These are phyloP conservation scores for Microsporum audouinii DNA, from an alignment of 2,329 filamentous ascomycete genomes.

Conservation along the genomic window DNA sequence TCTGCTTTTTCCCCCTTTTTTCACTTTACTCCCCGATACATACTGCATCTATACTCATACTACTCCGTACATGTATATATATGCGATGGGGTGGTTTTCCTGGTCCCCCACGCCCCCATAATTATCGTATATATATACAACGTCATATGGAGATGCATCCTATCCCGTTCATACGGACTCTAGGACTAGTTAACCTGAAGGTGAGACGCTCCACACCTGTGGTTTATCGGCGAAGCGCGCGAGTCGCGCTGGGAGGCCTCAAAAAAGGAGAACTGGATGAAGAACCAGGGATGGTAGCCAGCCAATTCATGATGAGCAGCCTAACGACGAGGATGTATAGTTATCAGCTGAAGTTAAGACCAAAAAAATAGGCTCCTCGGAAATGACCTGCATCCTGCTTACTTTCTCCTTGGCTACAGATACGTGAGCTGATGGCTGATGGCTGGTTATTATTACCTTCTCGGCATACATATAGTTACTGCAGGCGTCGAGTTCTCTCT, in stretches of 20 bases:
- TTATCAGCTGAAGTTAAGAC: background rate
- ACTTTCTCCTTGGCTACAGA: background rate
- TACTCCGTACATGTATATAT: background rate
- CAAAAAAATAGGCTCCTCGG: background rate
- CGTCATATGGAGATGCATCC: background rate
- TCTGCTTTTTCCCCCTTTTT: background rate
- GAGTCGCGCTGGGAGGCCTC: background rate
- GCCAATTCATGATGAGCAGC: background rate
- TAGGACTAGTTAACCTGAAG: background rate
- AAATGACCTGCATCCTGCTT: background rate
- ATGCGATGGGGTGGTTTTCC: background rate
- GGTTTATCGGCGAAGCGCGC: background rate
- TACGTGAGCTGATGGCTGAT: background rate
- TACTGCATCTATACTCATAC: no score
- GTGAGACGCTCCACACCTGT: background rate
- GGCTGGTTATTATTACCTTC: background rate
- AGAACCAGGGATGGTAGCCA: background rate
- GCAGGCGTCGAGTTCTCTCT: background rate
- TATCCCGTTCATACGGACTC: background rate
- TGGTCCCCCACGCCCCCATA: background rate
- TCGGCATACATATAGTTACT: background rate
- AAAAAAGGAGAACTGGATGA: background rate
- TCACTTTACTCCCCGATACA: background rate
- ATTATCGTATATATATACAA: background rate
- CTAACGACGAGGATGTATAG: background rate